Evolutionary conservation across 345 rosid genomes (phyloP).

Genomic region (Melastoma malabathricum): DNA sequence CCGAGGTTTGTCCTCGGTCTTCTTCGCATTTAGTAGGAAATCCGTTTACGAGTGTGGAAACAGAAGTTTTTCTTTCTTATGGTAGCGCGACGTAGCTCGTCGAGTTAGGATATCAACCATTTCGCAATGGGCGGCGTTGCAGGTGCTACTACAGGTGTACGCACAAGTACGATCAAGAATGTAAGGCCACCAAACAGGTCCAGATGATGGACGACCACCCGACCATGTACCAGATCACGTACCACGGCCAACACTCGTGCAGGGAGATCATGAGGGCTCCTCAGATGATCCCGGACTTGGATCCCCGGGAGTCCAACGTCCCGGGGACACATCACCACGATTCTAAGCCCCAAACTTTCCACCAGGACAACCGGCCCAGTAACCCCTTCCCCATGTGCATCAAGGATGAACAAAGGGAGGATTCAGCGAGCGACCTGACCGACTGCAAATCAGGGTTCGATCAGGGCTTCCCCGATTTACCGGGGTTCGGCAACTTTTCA

Average conservation of each 20-base stretch:
- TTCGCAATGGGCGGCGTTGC: conserved; percentile 4
- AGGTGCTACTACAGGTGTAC: conserved; percentile 87
- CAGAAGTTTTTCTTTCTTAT: too few species aligned
- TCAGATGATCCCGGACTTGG: conserved; percentile 11
- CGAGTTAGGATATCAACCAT: not conserved
- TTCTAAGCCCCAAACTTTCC: too few species aligned
- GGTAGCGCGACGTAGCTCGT: not conserved
- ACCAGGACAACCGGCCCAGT: too few species aligned
- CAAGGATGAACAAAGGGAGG: too few species aligned
- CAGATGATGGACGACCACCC: conserved; percentile 40
- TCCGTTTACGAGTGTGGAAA: not conserved
- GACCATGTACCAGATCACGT: conserved; percentile 31
- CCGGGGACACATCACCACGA: too few species aligned
- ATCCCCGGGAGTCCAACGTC: conserved; percentile 7
- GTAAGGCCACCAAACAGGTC: conserved; percentile 75
- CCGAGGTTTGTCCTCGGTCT: conserved; percentile 62
- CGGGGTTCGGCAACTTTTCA: too few species aligned
- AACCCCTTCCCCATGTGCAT: too few species aligned
- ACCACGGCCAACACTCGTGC: conserved; percentile 62
- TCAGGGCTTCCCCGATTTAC: too few species aligned
- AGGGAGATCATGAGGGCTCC: conserved; percentile 8
- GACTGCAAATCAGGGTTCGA: too few species aligned
- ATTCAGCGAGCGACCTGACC: too few species aligned
- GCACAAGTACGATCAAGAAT: conserved; percentile 48
- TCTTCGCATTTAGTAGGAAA: not conserved